Evolutionary conservation across 805 yeast genomes (phyloP), one percentile per base, ranked within the genome.

Genomic region (Starmera quercuum): DNA sequence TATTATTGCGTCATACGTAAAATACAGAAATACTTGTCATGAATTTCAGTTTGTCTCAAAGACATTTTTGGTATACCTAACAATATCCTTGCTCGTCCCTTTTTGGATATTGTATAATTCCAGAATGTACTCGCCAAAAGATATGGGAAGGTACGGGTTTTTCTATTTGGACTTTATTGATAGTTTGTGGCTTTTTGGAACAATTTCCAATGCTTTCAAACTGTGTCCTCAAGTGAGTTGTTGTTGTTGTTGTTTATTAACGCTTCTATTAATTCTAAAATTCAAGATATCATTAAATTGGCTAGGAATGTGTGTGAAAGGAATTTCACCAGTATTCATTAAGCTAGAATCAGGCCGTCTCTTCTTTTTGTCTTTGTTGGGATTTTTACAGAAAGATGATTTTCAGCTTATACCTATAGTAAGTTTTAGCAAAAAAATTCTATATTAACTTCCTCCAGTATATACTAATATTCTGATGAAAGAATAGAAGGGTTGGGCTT

Each of bases 131-230:
- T 23, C 27, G 11, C 32, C 31, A 11, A 7, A n/a, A 7, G 24
- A 41, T 17, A 46, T 52, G 18, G 64, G 64, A 1, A 40, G 33
- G 20, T 45, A 47, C 36, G 64, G 63, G 0, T 30, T 66, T 2
- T 57, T 52, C 32, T 44, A 49, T 19, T 39, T 71, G 15, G 78
- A 73, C 39, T 50, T 63, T 21, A 39, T 66, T 4, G 69, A 68
- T 34, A 58, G 40, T 29, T 9, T 65, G 4, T 68, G 73, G 74
- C 37, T 63, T 0, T 26, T 54, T 1, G 54, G 57, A 9, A 54
- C 55, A 23, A 7, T 51, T 8, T 20, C 54, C 0, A 41, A 42
- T 2, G 23, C 52, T 2, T 26, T 59, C 17, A 55, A 55, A 33
- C 48, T 57, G 27, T 19, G 59, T 4, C 75, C 78, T 0, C 75